A percentile compares a stretch with the other conserved stretches of the same genome.
These are phyloP conservation scores for slime mould (Dictyostelium discoideum) DNA, from an alignment of 78 protist species.

Conservation along the genomic window DNA sequence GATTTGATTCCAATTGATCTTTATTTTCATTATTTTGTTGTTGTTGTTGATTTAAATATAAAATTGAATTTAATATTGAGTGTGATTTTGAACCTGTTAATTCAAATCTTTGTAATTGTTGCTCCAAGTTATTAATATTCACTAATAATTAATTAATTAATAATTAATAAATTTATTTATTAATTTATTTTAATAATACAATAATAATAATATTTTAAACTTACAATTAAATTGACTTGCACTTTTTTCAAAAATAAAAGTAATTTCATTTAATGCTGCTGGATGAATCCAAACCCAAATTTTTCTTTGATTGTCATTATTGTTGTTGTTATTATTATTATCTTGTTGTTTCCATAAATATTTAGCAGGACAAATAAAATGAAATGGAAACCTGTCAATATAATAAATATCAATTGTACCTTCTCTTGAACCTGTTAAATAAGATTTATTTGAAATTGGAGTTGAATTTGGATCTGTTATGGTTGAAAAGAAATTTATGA, in stretches of 20 bases:
- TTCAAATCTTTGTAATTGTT: constrained; percentile 55
- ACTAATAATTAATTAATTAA: neutral
- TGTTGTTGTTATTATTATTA: neutral
- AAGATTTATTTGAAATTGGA: constrained; percentile 6
- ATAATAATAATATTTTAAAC: neutral
- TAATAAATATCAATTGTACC: constrained; percentile 39
- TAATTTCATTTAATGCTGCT: constrained; percentile 5
- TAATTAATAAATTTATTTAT: neutral
- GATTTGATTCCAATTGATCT: neutral
- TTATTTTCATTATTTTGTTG: neutral
- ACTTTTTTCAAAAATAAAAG: neutral
- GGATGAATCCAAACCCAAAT: constrained; percentile 79
- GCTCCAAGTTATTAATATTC: constrained; percentile 14
- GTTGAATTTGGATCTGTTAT: constrained; percentile 43
- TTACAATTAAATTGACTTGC: neutral
- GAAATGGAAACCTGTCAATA: constrained; percentile 60
- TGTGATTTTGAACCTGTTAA: constrained; percentile 72
- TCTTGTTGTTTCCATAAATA: constrained; percentile 40
- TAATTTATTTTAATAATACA: too few relatives aligned
- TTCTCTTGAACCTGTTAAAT: constrained; percentile 46
- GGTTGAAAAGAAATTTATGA: neutral
- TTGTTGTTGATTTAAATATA: constrained; percentile 11
- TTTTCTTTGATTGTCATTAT: neutral
- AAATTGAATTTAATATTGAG: constrained; percentile 4
- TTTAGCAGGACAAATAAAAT: constrained; percentile 35